These are phyloP conservation scores for Lagenidium giganteum DNA, from an alignment of 352 stramenopile genomes.

Conservation along the genomic window DNA sequence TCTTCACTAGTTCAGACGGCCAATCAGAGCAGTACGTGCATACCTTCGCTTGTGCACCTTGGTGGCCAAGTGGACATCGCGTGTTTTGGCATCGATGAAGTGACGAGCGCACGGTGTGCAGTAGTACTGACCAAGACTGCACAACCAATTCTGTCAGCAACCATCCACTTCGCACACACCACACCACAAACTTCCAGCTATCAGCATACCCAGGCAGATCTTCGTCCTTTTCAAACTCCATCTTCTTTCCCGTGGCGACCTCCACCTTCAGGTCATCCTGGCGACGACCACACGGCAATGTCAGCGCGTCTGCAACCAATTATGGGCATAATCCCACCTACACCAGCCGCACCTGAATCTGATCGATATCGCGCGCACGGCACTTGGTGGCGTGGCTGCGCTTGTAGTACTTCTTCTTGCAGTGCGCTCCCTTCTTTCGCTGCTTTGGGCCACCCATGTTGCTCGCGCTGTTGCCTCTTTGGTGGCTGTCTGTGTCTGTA, in stretches of 20 bases:
- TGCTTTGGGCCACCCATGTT: conserved; percentile 38
- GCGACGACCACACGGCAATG: neutral
- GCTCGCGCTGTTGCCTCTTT: conserved; percentile 18
- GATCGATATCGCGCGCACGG: conserved; percentile 72
- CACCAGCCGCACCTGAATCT: conserved; percentile 82
- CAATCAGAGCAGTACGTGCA: neutral
- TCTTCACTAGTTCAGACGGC: neutral
- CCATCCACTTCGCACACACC: neutral
- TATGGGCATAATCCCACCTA: too few species aligned
- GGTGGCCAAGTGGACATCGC: conserved; percentile 71
- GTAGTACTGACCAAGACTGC: conserved; percentile 84
- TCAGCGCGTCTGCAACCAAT: neutral
- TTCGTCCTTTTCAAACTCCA: conserved; percentile 76
- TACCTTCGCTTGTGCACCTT: conserved; percentile 86
- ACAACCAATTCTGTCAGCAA: neutral
- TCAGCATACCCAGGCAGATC: conserved; percentile 68
- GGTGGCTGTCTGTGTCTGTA: conserved; percentile 7
- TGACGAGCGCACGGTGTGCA: conserved; percentile 83
- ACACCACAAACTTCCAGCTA: neutral
- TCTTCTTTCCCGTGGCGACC: conserved; percentile 44
- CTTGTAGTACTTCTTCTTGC: conserved; percentile 88
- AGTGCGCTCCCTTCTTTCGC: conserved; percentile 60
- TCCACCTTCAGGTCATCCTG: conserved; percentile 74
- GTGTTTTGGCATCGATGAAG: conserved; percentile 80
- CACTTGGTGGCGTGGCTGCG: conserved; percentile 78